Evolutionary conservation across 192 early-diverging fungal species (phyloP), one percentile per base, ranked within the genome.

Genomic region (Mortierella claussenii): DNA sequence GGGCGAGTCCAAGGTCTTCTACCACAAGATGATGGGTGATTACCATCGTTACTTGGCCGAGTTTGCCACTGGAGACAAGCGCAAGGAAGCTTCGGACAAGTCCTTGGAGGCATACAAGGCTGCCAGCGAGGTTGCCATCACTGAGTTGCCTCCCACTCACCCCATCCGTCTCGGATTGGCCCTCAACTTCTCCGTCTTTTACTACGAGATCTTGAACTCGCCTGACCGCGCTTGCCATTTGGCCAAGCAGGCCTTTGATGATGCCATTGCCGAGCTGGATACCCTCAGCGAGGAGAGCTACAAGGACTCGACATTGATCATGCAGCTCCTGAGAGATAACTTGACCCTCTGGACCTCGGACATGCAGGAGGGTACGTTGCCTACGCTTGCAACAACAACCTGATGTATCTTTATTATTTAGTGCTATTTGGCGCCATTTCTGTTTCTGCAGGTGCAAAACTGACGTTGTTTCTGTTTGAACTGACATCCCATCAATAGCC

Each of bases 21-120:
- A 97, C 91, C 97, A 93, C 91, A 99, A 99, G 91, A 98, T 99
- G 97, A 97, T 96, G 93, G 97, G 96, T 61, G 97, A 99, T 83
- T 99, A 99, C 89, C 92, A 95, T 89, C 93, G 97, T 82, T 99
- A 99, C 85, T 90, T 99, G 32, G 97, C 97, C 78, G 97, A 99
- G 86, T 99, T 99, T 82, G 88, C 93, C 70, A 88, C 90, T 34
- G 93, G 88, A 57, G 94, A 96, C 69, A 86, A 89, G 78, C 89
- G 95, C 70, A 89, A 93, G 82, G 88, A 86, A 28, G 91, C 96
- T 53, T 89, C 95, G 46, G 85, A 89, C 45, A 81, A 89, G 48
- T 94, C 97, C 54, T 90, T 95, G 85, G 88, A 94, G 68, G 93
- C 97, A 23, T 99, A 99, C 90, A 94, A 98, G 87, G 85, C 86